Base-by-base conservation (phyloP, 2,329 filamentous ascomycete species). In the Trichoderma arundinaceum region DNA sequence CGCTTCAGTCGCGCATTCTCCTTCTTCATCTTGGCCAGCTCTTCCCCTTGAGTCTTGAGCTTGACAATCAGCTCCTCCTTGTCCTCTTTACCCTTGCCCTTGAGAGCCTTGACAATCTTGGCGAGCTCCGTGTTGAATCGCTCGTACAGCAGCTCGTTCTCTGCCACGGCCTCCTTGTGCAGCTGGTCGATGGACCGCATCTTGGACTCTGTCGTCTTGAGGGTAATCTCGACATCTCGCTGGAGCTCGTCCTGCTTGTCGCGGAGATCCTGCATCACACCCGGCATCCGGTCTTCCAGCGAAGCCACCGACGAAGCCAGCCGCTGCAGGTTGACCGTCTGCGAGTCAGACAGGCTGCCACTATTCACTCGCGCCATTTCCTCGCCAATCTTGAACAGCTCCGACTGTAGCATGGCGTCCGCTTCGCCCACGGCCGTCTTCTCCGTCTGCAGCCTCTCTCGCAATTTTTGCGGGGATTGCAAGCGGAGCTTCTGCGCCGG, bases 111-210 rank as follows among this genome's bases (percentile, higher is more conserved):
- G 49, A 93, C 83, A 67, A 97, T 91, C 80, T 91, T 92, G 71
- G 87, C 90, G 54, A 98, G 80, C 78, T 97, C 94, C n/a, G 88
- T 86, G 73, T 97, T 97, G 81, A 97, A 97, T 67, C 89, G 90
- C 70, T 94, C 91, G 77, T 97, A 97, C 64, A 98, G 82, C 35
- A 94, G 86, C 78, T 97, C 94, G 72, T 97, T 98, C 81, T 98
- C 94, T 0, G 92, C 91, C 71, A 89, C 92, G 15, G 89, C 87
- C 74, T 97, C 92, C 69, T 92, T 91, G 79, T 96, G 96, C 59
- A 97, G 81, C 77, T 96, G 91, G 75, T 97, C 94, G 61, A 97
- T 87, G 46, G 90, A 90, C 71, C 89, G 90, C 66, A 90, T 89
- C 72, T 95, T 94, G 66, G 85, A 85, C 75, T 97, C 93, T 13